These are phyloP conservation scores for Talaromyces atroroseus DNA, from an alignment of 2,329 filamentous ascomycete species.

Conservation along the genomic window DNA sequence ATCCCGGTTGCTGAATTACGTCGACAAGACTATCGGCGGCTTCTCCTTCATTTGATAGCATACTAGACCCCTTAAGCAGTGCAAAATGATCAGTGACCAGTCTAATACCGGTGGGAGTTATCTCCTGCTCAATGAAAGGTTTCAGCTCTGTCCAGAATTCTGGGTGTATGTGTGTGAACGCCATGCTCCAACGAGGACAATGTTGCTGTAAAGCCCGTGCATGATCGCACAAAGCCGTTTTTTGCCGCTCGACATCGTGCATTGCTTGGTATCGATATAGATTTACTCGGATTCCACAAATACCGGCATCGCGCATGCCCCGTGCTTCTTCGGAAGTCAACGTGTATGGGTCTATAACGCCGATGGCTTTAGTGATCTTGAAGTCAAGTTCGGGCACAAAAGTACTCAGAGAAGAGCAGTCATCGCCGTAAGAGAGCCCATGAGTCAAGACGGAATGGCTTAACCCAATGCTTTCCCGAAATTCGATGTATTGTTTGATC, in stretches of 20 bases:
- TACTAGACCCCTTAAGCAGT: slow-evolving; percentile 30
- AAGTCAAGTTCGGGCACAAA: slow-evolving; percentile 26
- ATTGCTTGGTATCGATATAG: slow-evolving; percentile 33
- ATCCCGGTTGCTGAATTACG: slow-evolving; percentile 25
- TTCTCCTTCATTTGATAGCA: slow-evolving; percentile 20
- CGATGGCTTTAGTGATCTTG: slow-evolving; percentile 24
- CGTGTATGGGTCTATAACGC: slow-evolving; percentile 26
- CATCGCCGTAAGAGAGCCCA: slow-evolving; percentile 34
- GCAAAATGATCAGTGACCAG: slow-evolving; percentile 37
- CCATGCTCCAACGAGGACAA: slow-evolving; percentile 25
- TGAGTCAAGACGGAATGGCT: slow-evolving; percentile 34
- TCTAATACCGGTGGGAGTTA: slow-evolving; percentile 17
- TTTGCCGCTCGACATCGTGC: slow-evolving; percentile 33
- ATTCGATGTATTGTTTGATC: slow-evolving; percentile 21
- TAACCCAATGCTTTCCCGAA: slow-evolving; percentile 23
- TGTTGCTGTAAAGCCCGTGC: slow-evolving; percentile 18
- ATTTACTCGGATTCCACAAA: slow-evolving; percentile 33
- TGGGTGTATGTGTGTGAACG: slow-evolving; percentile 28
- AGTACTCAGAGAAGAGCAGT: slow-evolving; percentile 28
- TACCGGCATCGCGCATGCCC: slow-evolving; percentile 24
- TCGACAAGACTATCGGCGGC: slow-evolving; percentile 14
- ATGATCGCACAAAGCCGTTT: slow-evolving; percentile 26
- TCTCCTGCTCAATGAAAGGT: slow-evolving; percentile 19
- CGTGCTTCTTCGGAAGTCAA: slow-evolving; percentile 19
- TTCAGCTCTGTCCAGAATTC: slow-evolving; percentile 25